These are phyloP conservation scores for Camellia sinensis DNA, from an alignment of 148 eudicot species.

Conservation along the genomic window DNA sequence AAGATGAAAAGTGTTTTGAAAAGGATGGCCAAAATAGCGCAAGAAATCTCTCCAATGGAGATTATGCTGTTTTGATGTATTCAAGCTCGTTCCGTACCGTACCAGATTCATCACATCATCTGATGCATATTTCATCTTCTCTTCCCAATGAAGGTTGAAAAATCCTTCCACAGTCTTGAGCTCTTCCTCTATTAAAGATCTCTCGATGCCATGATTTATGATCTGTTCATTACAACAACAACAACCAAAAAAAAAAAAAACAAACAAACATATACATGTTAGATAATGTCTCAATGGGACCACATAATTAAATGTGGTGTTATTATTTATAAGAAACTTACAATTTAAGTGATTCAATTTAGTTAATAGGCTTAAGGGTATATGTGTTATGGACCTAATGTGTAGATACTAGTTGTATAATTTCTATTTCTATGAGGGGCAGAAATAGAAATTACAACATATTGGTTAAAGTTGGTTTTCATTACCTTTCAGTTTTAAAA, in stretches of 20 bases:
- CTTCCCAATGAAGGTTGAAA: constrained; percentile 13
- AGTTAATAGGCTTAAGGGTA: too few relatives aligned
- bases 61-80: constrained; percentile 17
- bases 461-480: too few relatives aligned
- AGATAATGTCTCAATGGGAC: neutral
- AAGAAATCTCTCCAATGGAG: constrained; percentile 35
- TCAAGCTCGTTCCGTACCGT: constrained; percentile 27
- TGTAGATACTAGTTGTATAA: too few relatives aligned
- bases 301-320: too few relatives aligned
- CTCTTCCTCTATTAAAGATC: constrained; percentile 21
- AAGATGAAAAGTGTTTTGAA: constrained; percentile 10
- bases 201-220: constrained; percentile 19
- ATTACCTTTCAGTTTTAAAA: too few relatives aligned
- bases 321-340: too few relatives aligned
- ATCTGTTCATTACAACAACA: neutral
- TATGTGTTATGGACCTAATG: too few relatives aligned
- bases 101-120: constrained; percentile 24
- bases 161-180: constrained; percentile 20
- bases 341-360: too few relatives aligned
- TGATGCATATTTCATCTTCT: constrained; percentile 28
- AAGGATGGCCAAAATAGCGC: constrained; percentile 25
- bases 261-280: neutral
- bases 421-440: too few relatives aligned
- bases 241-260: too few relatives aligned
- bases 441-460: too few relatives aligned